These are phyloP conservation scores for Neofusicoccum kwambonambiense DNA, from an alignment of 2,329 filamentous ascomycete genomes.

Conservation along the genomic window DNA sequence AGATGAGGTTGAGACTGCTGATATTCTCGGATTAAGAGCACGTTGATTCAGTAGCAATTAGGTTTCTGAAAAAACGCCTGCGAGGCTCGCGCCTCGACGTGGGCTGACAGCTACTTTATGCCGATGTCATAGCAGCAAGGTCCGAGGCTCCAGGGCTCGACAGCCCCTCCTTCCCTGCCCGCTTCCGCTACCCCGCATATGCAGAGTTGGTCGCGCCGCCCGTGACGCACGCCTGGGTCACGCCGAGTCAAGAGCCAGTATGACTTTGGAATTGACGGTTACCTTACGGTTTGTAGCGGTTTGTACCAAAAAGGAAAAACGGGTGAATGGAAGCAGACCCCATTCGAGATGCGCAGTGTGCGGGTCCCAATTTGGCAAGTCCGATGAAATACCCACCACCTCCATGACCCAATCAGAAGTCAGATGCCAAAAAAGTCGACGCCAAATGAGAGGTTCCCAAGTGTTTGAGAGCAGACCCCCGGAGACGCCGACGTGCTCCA, in stretches of 20 bases:
- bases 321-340: background rate
- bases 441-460: background rate
- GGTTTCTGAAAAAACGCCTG: background rate
- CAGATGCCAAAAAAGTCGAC: background rate
- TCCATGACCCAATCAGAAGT: background rate
- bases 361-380: background rate
- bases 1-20: background rate
- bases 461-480: background rate
- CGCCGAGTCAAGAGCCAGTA: background rate
- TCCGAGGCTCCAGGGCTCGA: constrained; percentile 9
- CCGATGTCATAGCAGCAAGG: background rate
- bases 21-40: background rate
- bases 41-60: background rate
- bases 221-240: background rate
- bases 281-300: background rate
- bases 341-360: background rate
- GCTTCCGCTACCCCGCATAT: constrained; percentile 17
- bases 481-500: background rate
- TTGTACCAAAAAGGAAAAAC: background rate
- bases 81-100: background rate
- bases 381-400: background rate
- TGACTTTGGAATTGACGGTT: background rate
- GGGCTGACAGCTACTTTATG: constrained; percentile 10
- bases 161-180: constrained; percentile 2
- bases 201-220: constrained; percentile 5